Conservation (phyloP, 2,329 filamentous ascomycete genomes). For the Paradendryphiella salina region DNA sequence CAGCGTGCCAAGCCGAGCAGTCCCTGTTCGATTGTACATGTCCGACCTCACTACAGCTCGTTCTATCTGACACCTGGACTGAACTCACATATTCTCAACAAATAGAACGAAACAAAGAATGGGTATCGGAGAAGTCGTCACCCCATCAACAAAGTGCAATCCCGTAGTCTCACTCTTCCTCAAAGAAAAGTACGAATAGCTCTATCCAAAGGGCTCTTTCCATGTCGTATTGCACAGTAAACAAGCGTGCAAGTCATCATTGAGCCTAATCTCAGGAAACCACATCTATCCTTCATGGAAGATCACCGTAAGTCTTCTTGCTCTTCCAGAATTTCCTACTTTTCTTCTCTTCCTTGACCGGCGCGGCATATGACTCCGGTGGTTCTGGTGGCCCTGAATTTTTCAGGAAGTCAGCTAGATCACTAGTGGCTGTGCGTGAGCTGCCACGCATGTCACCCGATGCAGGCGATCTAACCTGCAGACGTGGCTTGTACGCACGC, state of each 20-base stretch:
- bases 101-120: not conserved
- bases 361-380: slow-evolving; percentile 5
- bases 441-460: slow-evolving; percentile 20
- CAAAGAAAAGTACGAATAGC: not conserved
- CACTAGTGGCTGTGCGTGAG: slow-evolving; percentile 42
- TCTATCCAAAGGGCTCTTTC: not conserved
- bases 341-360: slow-evolving; percentile 36
- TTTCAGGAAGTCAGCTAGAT: slow-evolving; percentile 51
- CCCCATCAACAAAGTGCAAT: not conserved
- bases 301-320: slow-evolving; percentile 33
- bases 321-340: slow-evolving; percentile 42
- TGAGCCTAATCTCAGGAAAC: not conserved
- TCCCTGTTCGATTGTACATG: too few species aligned
- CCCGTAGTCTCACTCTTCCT: not conserved
- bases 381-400: slow-evolving; percentile 47
- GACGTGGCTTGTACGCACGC: slow-evolving; percentile 31
- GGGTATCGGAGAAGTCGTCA: slow-evolving; percentile 1
- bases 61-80: too few species aligned
- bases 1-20: too few species aligned
- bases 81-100: too few species aligned
- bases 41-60: too few species aligned
- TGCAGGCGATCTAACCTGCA: slow-evolving; percentile 35
- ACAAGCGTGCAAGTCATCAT: not conserved
- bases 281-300: slow-evolving; percentile 6
- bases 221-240: not conserved